Evolutionary conservation across 2,329 filamentous ascomycete genomes (phyloP).

Genomic region (Sclerotinia nivalis): DNA sequence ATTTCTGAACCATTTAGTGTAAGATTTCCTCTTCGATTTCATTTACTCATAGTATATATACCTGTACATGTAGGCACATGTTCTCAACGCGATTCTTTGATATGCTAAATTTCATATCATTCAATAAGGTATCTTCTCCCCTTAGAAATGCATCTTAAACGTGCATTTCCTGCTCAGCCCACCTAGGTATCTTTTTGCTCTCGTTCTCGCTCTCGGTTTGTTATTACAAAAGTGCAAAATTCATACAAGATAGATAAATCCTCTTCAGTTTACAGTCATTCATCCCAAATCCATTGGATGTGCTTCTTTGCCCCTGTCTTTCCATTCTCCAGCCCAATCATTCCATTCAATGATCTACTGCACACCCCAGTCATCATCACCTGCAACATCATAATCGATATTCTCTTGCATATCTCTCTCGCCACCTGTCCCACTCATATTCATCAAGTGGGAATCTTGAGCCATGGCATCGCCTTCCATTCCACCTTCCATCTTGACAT

Average conservation of each 20-base stretch:
- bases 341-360: background rate
- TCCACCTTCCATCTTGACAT: conserved; percentile 29
- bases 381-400: conserved; percentile 47
- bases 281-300: background rate
- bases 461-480: conserved; percentile 41
- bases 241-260: background rate
- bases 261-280: background rate
- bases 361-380: conserved; percentile 43
- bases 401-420: conserved; percentile 33
- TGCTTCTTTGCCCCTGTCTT: background rate
- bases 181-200: conserved; percentile 4
- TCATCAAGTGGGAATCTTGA: conserved; percentile 26
- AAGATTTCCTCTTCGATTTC: background rate
- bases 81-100: background rate
- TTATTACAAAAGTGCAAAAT: conserved; percentile 17
- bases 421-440: conserved; percentile 23
- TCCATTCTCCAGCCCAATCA: background rate
- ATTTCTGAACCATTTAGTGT: background rate
- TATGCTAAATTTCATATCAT: background rate
- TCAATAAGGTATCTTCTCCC: background rate
- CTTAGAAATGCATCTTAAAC: background rate
- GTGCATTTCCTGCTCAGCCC: background rate
- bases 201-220: background rate
- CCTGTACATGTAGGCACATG: background rate
- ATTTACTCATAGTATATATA: background rate